Evolutionary conservation across 1,139 yeast species (phyloP), one percentile per base, ranked within the genome.

Genomic region (Wickerhamomyces sp.): DNA sequence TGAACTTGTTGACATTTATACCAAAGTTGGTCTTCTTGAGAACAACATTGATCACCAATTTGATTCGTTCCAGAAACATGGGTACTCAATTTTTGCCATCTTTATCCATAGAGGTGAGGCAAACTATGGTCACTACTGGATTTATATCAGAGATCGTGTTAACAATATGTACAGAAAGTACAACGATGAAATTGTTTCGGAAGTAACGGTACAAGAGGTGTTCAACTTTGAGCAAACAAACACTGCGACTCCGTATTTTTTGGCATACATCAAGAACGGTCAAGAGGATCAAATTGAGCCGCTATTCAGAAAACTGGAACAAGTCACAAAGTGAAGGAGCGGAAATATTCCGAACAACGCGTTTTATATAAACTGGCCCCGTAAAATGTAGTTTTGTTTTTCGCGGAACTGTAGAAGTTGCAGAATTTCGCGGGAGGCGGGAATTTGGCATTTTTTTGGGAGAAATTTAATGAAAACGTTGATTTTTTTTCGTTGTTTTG

Each of bases 61-160:
- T 54, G 64, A 66, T 16, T 64, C 65, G 9, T 75, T 82, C 60
- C 72, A 68, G 33, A 62, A 70, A 37, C 71, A 80, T 20, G 94
- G 91, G 0, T 91, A 91, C 57, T 70, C 85, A 1, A 70, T 91
- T 11, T 91, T 89, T 64, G 94, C 97, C 0, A 81, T 91, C 7
- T 91, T 91, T 52, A 87, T 93, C 31, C 98, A 91, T 58, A 68
- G 96, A 36, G 98, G 98, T 7, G 95, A 88, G 51, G 98, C 96
- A 2, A 79, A 88, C 38, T 89, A 85, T 54, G 98, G 98, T 4
- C 98, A 91, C 59, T 91, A 91, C 57, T 91, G 97, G 96, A 75
- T 89, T 13, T 91, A 89, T 55, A 89, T 91, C 42, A 76, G 75
- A 44, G 97, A 91, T 57, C 76, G 80, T 11, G 70, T 70, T 43